phyloP scores from a whole-genome alignment of 202 grass and related monocot species.

The Brachypodium distachyon region DNA sequence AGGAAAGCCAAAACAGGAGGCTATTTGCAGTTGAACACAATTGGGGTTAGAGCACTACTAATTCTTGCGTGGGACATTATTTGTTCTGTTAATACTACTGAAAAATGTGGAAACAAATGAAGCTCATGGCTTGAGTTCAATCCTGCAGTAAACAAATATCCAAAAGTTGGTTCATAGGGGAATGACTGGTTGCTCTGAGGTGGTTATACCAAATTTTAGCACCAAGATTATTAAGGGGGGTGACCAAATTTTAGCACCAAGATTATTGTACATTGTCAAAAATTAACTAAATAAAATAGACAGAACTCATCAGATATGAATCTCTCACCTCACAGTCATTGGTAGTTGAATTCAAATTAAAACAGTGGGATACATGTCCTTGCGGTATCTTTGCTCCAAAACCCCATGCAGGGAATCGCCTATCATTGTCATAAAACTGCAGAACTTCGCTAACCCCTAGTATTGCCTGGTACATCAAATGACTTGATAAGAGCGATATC shows the following conservation, averaged over 20 bases:
- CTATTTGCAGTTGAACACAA: neutral
- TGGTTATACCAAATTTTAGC: too few relatives aligned
- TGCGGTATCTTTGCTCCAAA: conserved; percentile 67
- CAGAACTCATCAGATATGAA: conserved; percentile 2
- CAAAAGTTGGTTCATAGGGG: neutral
- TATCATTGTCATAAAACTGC: conserved; percentile 94
- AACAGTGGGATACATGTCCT: conserved; percentile 67
- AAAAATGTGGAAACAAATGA: neutral
- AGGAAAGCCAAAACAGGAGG: neutral
- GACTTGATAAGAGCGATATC: neutral
- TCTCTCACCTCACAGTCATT: conserved; percentile 67
- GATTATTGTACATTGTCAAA: neutral
- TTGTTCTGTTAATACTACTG: neutral
- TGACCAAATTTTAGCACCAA: neutral
- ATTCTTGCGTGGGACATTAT: neutral
- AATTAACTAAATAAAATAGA: neutral
- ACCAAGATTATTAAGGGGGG: neutral
- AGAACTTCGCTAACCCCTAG: conserved; percentile 81
- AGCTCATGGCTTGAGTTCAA: neutral
- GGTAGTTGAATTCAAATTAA: conserved; percentile 73
- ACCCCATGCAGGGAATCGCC: conserved; percentile 80
- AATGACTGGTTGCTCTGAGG: too few relatives aligned
- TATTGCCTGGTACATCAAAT: conserved; percentile 55
- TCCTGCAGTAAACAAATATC: neutral
- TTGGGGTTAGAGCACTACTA: neutral